Evolutionary conservation across 1,139 yeast species (phyloP).

Genomic region (Kodamaea sp.): DNA sequence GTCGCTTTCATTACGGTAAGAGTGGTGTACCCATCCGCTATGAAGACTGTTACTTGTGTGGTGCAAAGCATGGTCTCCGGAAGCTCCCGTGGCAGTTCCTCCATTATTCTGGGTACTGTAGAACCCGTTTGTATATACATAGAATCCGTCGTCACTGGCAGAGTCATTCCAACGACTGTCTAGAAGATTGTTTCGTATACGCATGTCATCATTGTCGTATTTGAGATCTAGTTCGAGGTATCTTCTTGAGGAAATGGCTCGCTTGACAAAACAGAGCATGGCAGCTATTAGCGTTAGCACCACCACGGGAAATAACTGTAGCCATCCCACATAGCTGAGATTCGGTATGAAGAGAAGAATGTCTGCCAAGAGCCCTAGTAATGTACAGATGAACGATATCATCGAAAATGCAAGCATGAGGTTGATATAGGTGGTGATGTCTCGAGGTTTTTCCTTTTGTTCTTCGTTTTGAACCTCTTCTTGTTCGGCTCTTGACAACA

Average conservation of each 20-base stretch:
- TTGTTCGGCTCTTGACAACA: conserved; percentile 1
- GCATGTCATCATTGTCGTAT: conserved; percentile 41
- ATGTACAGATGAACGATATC: conserved; percentile 37
- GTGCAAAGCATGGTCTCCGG: conserved; percentile 1
- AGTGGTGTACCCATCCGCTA: conserved; percentile 25
- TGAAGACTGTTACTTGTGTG: conserved; percentile 13
- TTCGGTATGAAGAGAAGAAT: conserved; percentile 43
- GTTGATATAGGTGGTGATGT: conserved; percentile 32
- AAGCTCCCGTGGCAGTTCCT: no score
- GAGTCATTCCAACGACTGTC: conserved; percentile 28
- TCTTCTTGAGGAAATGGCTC: conserved; percentile 39
- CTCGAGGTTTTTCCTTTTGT: conserved; percentile 14
- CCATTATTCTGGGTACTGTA: conserved; percentile 23
- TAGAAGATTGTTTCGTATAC: conserved; percentile 25
- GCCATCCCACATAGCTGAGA: conserved; percentile 46
- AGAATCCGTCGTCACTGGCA: conserved; percentile 49
- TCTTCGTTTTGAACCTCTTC: background rate
- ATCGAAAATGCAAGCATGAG: conserved; percentile 36
- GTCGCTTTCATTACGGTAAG: conserved; percentile 17
- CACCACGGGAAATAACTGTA: conserved; percentile 43
- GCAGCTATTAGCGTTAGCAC: conserved; percentile 37
- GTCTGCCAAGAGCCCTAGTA: conserved; percentile 45
- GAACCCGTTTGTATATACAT: conserved; percentile 48
- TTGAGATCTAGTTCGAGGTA: conserved; percentile 35
- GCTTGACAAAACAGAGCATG: conserved; percentile 42